A percentile compares a stretch with the other conserved stretches of the same genome.
phyloP scores from a whole-genome alignment of 805 yeast species.

The Candida maris region DNA sequence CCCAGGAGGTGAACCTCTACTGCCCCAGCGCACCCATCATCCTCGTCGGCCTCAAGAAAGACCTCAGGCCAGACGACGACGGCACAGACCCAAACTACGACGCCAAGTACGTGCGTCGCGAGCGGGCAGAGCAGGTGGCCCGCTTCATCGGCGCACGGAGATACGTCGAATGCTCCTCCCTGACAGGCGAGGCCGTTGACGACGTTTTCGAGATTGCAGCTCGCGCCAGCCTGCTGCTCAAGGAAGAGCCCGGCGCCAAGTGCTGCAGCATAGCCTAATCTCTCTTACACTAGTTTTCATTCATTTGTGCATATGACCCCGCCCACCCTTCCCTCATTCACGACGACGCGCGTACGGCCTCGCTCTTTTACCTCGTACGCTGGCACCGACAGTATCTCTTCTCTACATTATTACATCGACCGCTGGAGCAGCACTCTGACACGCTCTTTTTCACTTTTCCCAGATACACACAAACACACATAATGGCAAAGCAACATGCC shows the following conservation, averaged over 20 bases:
- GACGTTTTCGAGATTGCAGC: conserved; percentile 92
- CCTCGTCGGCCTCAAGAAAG: conserved; percentile 82
- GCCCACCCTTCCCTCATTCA: no score
- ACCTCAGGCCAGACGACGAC: conserved; percentile 49
- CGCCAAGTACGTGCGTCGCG: conserved; percentile 46
- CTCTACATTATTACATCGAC: no score
- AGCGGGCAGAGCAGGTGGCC: conserved; percentile 69
- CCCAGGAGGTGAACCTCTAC: conserved; percentile 72
- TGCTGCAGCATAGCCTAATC: conserved; percentile 41
- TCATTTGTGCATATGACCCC: no score
- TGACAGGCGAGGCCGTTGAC: conserved; percentile 94
- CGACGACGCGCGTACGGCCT: no score
- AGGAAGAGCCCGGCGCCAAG: conserved; percentile 40
- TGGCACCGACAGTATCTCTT: no score
- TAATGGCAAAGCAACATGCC: no score
- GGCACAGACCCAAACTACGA: conserved; percentile 32
- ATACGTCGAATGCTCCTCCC: conserved; percentile 84
- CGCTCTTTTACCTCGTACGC: no score
- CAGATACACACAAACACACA: no score
- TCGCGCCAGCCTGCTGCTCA: conserved; percentile 66
- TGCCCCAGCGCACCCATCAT: conserved; percentile 79
- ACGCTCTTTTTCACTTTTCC: no score
- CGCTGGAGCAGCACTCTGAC: no score
- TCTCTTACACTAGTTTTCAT: no score
- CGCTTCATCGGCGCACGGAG: conserved; percentile 75